Percentiles rank a stretch among this genome's conserved stretches.
These are phyloP conservation scores for Aspergillus pseudotamarii DNA, from an alignment of 2,329 filamentous ascomycete species.

Conservation along the genomic window DNA sequence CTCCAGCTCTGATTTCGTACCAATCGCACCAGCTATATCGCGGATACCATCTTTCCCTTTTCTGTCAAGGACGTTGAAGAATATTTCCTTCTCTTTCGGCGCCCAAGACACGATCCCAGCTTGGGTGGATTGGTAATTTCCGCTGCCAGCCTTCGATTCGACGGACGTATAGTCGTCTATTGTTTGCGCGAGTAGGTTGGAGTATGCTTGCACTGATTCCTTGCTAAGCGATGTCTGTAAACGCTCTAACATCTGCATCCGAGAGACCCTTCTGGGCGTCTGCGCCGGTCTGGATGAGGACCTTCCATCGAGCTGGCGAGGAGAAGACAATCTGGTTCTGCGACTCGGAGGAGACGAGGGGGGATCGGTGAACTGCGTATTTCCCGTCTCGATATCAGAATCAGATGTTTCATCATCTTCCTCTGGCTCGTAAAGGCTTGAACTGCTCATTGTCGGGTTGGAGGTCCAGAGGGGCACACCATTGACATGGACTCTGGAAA, in stretches of 20 bases:
- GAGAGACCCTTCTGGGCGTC: constrained; percentile 9
- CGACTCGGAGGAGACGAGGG: constrained; percentile 16
- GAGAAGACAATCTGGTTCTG: not conserved
- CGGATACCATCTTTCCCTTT: constrained; percentile 65
- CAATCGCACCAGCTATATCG: constrained; percentile 65
- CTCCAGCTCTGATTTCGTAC: constrained; percentile 74
- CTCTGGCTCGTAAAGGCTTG: constrained; percentile 35
- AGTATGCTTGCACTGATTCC: constrained; percentile 56
- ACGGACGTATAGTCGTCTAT: constrained; percentile 46
- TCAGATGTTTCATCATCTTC: constrained; percentile 33
- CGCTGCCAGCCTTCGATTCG: constrained; percentile 11
- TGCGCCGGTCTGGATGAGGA: constrained; percentile 4
- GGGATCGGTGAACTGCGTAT: constrained; percentile 9
- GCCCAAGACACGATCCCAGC: constrained; percentile 74
- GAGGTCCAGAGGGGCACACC: constrained; percentile 49
- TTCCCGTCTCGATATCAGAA: constrained; percentile 18
- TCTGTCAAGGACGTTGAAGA: constrained; percentile 68
- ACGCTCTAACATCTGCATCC: constrained; percentile 15
- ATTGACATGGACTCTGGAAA: constrained; percentile 22
- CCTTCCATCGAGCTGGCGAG: not conserved
- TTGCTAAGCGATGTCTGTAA: constrained; percentile 32
- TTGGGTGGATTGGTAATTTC: constrained; percentile 54
- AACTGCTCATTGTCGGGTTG: constrained; percentile 49
- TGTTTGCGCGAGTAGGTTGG: constrained; percentile 57
- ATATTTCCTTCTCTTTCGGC: constrained; percentile 66